A percentile compares a stretch with the other conserved stretches of the same genome.
Evolutionary conservation across 2,329 filamentous ascomycete species (phyloP).

Genomic region (Ascochyta lentis): DNA sequence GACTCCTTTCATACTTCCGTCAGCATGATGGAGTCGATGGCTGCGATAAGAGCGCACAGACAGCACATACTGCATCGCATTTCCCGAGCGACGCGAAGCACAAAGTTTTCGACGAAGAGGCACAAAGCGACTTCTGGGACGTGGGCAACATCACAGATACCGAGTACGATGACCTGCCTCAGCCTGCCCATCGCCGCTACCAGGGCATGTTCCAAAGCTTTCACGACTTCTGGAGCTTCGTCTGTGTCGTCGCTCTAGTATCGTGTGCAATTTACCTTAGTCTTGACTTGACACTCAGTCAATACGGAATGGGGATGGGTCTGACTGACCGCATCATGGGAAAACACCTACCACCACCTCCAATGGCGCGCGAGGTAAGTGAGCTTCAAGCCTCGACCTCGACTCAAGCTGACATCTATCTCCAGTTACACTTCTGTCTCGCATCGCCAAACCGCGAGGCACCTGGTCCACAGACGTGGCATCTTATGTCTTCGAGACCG

Average conservation of each 20-base stretch:
- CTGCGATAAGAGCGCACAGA: neutral
- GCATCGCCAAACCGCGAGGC: slow-evolving; percentile 21
- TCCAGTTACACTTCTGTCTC: slow-evolving; percentile 33
- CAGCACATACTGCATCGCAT: no score
- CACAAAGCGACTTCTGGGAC: neutral
- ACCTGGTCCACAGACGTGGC: slow-evolving; percentile 26
- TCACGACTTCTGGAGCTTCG: neutral
- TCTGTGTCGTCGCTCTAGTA: neutral
- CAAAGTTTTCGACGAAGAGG: neutral
- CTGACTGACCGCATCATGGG: neutral
- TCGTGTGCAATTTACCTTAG: neutral
- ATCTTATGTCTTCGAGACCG: slow-evolving; percentile 8
- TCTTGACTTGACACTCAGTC: neutral
- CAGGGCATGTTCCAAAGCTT: neutral
- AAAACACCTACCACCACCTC: neutral
- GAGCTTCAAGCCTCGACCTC: no score
- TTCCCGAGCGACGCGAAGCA: neutral
- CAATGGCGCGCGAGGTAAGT: neutral
- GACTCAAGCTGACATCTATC: neutral
- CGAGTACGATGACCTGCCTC: neutral
- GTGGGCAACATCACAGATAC: no score
- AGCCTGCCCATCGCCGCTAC: neutral
- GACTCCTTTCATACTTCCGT: slow-evolving; percentile 25
- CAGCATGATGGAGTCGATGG: neutral
- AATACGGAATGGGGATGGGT: neutral